Conservation (phyloP, 2,329 filamentous ascomycete species). For the Amphichorda felina region DNA sequence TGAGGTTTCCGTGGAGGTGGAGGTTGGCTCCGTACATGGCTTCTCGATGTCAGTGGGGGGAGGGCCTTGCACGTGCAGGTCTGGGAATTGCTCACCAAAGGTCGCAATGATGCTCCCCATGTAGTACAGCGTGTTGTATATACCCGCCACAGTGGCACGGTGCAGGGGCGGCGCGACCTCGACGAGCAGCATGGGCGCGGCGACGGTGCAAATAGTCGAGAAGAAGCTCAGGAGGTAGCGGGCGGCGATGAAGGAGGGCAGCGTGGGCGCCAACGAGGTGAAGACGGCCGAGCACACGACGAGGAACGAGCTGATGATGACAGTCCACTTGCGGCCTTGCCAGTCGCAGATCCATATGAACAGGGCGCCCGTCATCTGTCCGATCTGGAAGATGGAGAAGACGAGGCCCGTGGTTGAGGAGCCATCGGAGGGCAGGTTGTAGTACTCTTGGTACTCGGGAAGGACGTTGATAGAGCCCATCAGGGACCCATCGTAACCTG, state of each 20-base stretch:
- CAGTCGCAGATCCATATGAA: constrained; percentile 3
- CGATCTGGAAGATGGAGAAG: too few species aligned
- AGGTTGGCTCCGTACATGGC: constrained; percentile 9
- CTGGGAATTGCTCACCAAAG: constrained; percentile 1
- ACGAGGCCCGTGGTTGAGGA: too few species aligned
- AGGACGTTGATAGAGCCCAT: too few species aligned
- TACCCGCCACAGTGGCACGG: background rate
- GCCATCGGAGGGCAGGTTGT: too few species aligned
- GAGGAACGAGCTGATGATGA: constrained; percentile 1
- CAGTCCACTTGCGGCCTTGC: constrained; percentile 2
- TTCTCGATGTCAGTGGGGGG: background rate
- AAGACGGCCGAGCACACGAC: constrained; percentile 1
- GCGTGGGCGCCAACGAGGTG: background rate
- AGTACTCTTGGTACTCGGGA: too few species aligned
- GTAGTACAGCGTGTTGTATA: background rate
- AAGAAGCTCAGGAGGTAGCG: constrained; percentile 1
- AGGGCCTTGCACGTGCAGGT: too few species aligned
- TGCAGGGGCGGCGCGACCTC: constrained; percentile 1
- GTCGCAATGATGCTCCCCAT: constrained; percentile 5
- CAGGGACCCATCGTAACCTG: too few species aligned
- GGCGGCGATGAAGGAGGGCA: background rate
- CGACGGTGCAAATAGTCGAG: background rate
- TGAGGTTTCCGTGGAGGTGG: constrained; percentile 4
- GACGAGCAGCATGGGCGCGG: background rate
- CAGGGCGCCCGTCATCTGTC: constrained; percentile 3